phyloP scores from a whole-genome alignment of 2,329 filamentous ascomycete species.

The Rutstroemia sp. region DNA sequence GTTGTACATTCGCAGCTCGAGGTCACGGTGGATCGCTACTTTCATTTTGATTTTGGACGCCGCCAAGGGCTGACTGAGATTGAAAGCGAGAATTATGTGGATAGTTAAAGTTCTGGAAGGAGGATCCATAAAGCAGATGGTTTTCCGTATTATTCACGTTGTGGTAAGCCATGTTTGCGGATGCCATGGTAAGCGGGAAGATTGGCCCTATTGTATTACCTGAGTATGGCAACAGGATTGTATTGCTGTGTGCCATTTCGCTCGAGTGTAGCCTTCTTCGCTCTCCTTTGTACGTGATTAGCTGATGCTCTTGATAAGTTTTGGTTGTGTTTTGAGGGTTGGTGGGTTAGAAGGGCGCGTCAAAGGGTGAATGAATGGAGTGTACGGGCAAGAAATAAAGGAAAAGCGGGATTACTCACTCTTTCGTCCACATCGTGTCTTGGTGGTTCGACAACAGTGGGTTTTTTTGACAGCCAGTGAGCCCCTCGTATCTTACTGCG shows the following conservation, averaged over 20 bases:
- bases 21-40: not conserved
- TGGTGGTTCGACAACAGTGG: not conserved
- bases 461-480: too few species aligned
- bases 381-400: not conserved
- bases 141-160: constrained; percentile 1
- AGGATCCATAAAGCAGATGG: not conserved
- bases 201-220: not conserved
- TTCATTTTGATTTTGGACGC: not conserved
- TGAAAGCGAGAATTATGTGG: not conserved
- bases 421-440: constrained; percentile 11
- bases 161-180: not conserved
- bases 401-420: constrained; percentile 1
- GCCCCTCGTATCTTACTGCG: too few species aligned
- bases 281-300: constrained; percentile 21
- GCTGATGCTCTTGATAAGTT: not conserved
- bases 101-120: not conserved
- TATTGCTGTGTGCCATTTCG: not conserved
- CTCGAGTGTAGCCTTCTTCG: constrained; percentile 23
- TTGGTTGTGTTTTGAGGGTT: not conserved
- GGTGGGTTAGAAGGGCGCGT: too few species aligned
- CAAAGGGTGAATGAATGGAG: too few species aligned
- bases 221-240: constrained; percentile 1
- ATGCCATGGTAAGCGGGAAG: not conserved
- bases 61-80: not conserved
- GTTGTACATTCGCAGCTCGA: not conserved